phyloP scores from a whole-genome alignment of 2,329 filamentous ascomycete species.

The Verticillium tricorpus region DNA sequence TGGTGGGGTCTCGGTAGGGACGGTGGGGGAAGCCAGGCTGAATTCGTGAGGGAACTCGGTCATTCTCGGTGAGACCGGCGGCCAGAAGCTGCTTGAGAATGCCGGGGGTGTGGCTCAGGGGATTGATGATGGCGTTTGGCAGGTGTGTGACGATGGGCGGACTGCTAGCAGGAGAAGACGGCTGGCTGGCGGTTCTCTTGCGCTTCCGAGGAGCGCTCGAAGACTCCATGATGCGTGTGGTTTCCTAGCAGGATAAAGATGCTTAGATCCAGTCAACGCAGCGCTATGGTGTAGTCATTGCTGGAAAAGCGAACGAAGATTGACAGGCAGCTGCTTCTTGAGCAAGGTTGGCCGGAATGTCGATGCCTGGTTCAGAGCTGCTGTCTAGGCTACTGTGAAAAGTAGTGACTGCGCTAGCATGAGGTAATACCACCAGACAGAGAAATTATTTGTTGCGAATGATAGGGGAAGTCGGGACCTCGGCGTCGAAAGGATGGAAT shows the following conservation, averaged over 20 bases:
- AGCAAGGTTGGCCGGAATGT: no score
- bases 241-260: background rate
- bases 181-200: background rate
- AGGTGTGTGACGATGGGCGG: conserved; percentile 10
- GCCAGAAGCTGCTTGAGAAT: conserved; percentile 48
- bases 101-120: conserved; percentile 47
- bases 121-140: conserved; percentile 41
- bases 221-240: background rate
- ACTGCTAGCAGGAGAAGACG: background rate
- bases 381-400: no score
- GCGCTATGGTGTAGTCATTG: background rate
- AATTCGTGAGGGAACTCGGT: conserved; percentile 33
- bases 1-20: conserved; percentile 7
- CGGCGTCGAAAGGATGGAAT: background rate
- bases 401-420: no score
- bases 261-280: no score
- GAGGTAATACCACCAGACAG: no score
- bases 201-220: background rate
- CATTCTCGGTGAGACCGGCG: conserved; percentile 46
- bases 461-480: no score
- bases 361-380: no score
- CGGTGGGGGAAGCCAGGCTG: conserved; percentile 49
- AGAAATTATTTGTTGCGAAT: background rate
- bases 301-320: background rate
- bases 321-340: no score